phyloP scores from a whole-genome alignment of 2,329 filamentous ascomycete genomes.

The Mollisia scopiformis region DNA sequence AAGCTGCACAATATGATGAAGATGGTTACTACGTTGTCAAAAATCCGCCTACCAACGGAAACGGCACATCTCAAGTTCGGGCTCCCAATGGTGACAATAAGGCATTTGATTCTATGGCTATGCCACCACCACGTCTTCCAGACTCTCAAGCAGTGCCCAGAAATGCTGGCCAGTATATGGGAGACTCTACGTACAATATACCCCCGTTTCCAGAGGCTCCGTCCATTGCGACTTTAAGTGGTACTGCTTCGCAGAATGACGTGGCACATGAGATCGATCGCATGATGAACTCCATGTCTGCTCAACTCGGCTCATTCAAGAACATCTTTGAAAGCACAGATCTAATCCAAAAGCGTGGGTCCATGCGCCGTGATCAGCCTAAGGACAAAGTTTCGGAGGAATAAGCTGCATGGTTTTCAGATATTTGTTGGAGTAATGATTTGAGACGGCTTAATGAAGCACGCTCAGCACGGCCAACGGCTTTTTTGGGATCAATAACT shows the following conservation, averaged over 20 bases:
- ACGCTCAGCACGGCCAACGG: background rate
- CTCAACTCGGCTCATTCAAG: slow-evolving; percentile 31
- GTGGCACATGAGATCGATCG: slow-evolving; percentile 32
- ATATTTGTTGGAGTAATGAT: background rate
- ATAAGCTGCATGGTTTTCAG: background rate
- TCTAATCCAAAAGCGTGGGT: slow-evolving; percentile 14
- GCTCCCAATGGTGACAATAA: background rate
- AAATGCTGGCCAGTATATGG: too few relatives aligned
- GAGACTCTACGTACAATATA: background rate
- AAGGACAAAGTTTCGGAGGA: background rate
- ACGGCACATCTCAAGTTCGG: background rate
- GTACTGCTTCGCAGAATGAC: slow-evolving; percentile 29
- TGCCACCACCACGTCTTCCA: slow-evolving; percentile 24
- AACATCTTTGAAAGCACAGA: slow-evolving; percentile 27
- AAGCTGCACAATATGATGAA: slow-evolving; percentile 17
- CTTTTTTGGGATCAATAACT: background rate
- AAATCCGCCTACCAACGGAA: background rate
- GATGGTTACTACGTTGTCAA: slow-evolving; percentile 22
- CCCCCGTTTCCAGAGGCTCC: slow-evolving; percentile 23
- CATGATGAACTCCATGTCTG: slow-evolving; percentile 26
- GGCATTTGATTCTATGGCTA: slow-evolving; percentile 1
- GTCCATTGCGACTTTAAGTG: slow-evolving; percentile 28
- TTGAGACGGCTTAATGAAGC: background rate
- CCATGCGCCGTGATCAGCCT: slow-evolving; percentile 3
- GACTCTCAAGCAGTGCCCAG: background rate